These are phyloP conservation scores for Nigrospora oryzae DNA, from an alignment of 2,329 filamentous ascomycete genomes.

Conservation along the genomic window DNA sequence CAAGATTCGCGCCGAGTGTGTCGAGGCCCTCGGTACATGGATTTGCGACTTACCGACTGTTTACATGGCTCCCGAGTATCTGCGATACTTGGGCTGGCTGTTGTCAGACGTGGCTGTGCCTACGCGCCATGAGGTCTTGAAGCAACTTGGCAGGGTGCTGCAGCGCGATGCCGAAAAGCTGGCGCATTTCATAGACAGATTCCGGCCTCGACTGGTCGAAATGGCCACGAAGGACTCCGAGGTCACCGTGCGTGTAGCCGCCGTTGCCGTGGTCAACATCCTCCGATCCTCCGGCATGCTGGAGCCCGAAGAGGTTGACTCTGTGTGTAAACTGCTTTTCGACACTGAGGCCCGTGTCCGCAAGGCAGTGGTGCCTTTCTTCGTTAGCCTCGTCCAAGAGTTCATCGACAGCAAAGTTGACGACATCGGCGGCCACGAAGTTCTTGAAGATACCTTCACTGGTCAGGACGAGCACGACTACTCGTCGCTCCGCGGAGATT, in stretches of 20 bases:
- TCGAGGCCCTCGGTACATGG: slow-evolving; percentile 81
- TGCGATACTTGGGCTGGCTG: slow-evolving; percentile 93
- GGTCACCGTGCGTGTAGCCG: slow-evolving; percentile 66
- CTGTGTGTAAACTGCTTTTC: slow-evolving; percentile 79
- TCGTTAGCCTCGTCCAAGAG: slow-evolving; percentile 79
- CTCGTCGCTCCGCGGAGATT: slow-evolving; percentile 67
- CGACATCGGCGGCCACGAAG: slow-evolving; percentile 73
- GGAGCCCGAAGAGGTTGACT: slow-evolving; percentile 85
- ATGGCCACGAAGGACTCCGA: slow-evolving; percentile 87
- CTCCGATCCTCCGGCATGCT: slow-evolving; percentile 79
- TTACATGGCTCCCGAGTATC: slow-evolving; percentile 84
- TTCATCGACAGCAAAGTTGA: slow-evolving; percentile 72
- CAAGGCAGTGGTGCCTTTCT: slow-evolving; percentile 84
- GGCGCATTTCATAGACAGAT: slow-evolving; percentile 88
- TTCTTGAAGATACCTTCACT: slow-evolving; percentile 65
- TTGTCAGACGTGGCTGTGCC: slow-evolving; percentile 71
- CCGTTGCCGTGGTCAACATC: slow-evolving; percentile 73
- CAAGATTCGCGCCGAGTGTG: slow-evolving; percentile 80
- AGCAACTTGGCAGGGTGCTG: slow-evolving; percentile 73
- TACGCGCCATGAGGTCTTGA: slow-evolving; percentile 78
- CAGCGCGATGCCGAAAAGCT: slow-evolving; percentile 74
- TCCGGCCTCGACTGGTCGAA: slow-evolving; percentile 78
- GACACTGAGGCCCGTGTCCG: slow-evolving; percentile 78
- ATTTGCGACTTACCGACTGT: slow-evolving; percentile 75
- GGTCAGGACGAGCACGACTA: slow-evolving; percentile 67